phyloP scores from a whole-genome alignment of 371 early-diverging fungal genomes.

The Choanephora cucurbitarum region DNA sequence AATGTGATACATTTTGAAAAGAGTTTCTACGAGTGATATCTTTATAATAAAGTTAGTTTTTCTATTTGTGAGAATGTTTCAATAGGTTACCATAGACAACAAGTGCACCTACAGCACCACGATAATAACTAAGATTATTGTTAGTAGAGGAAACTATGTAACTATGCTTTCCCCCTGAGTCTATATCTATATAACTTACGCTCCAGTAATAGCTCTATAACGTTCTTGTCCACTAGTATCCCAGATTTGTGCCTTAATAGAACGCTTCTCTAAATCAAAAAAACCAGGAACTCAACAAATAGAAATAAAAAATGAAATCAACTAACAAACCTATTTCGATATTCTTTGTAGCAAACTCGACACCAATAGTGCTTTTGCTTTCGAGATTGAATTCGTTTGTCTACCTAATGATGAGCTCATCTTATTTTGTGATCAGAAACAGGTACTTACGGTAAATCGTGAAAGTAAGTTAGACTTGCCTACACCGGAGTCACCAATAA shows the following conservation, averaged over 20 bases:
- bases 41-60: conserved; percentile 13
- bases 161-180: not conserved
- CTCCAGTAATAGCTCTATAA: conserved; percentile 76
- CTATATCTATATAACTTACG: conserved; percentile 52
- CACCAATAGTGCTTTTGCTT: conserved; percentile 98
- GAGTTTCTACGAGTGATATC: conserved; percentile 98
- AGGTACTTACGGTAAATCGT: conserved; percentile 35
- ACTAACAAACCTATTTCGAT: conserved; percentile 64
- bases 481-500: conserved; percentile 53
- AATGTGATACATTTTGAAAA: conserved; percentile 90
- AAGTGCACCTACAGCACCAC: conserved; percentile 51
- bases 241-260: conserved; percentile 90
- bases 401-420: conserved; percentile 15
- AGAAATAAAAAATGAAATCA: too few species aligned
- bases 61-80: too few species aligned
- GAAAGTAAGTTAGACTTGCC: conserved; percentile 52
- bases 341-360: conserved; percentile 59
- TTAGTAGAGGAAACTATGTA: not conserved
- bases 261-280: conserved; percentile 21
- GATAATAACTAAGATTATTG: conserved; percentile 32
- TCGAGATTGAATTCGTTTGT: conserved; percentile 97
- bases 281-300: not conserved
- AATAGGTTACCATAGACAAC: conserved; percentile 44
- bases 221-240: conserved; percentile 88
- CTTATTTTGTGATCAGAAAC: not conserved